phyloP scores from a whole-genome alignment of 768 basidiomycete genomes.

The Tylopilus subfusipes region DNA sequence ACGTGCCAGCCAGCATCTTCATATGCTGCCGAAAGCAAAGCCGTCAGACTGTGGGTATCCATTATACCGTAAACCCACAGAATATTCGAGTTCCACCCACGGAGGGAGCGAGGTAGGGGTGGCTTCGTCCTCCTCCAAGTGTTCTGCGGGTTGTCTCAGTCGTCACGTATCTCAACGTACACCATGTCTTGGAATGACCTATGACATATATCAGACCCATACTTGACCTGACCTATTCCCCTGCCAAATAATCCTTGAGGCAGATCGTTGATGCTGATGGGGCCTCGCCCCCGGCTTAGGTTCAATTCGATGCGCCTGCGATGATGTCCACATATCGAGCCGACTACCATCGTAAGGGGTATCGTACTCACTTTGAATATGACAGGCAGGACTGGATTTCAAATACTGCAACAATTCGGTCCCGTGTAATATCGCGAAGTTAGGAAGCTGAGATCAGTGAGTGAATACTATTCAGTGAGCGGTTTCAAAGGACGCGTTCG shows the following conservation, averaged over 20 bases:
- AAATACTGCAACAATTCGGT: no score
- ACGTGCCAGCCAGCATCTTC: slow-evolving; percentile 67
- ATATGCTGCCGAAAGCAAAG: slow-evolving; percentile 59
- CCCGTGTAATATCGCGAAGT: neutral
- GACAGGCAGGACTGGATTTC: no score
- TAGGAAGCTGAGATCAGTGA: neutral
- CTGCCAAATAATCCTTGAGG: neutral
- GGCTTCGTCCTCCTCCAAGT: slow-evolving; percentile 93
- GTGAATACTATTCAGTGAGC: no score
- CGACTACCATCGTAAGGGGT: neutral
- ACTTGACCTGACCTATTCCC: neutral
- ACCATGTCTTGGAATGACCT: slow-evolving; percentile 34
- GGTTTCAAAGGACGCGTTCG: neutral
- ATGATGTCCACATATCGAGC: neutral
- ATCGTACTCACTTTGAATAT: neutral
- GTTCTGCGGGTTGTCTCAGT: slow-evolving; percentile 49
- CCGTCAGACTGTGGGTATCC: neutral
- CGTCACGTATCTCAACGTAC: neutral
- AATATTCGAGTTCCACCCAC: slow-evolving; percentile 94
- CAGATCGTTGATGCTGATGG: neutral
- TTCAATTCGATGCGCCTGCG: neutral
- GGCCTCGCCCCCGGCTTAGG: neutral
- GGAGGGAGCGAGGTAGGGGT: slow-evolving; percentile 66
- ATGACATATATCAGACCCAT: slow-evolving; percentile 57
- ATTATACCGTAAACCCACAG: slow-evolving; percentile 42